A percentile compares a stretch with the other conserved stretches of the same genome.
Evolutionary conservation across 1,139 yeast genomes (phyloP).

Genomic region (Taphrina confusa): DNA sequence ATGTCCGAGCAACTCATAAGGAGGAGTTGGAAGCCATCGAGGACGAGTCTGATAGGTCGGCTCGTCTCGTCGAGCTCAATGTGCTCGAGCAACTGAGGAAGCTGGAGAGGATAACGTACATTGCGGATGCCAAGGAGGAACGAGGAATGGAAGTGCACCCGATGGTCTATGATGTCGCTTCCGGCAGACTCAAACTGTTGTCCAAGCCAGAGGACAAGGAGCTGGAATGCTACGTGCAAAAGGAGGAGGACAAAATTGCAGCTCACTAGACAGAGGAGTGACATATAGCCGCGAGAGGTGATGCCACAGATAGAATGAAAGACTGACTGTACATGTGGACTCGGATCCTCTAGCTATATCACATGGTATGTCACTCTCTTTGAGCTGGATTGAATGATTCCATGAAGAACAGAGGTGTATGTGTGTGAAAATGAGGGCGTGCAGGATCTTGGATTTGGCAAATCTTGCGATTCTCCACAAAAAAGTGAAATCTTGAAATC

Average conservation of each 20-base stretch:
- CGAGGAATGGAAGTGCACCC: constrained; percentile 90
- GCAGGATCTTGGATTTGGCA: too few relatives aligned
- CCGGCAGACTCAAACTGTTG: constrained; percentile 62
- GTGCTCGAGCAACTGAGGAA: constrained; percentile 62
- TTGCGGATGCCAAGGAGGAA: constrained; percentile 65
- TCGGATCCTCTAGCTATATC: too few relatives aligned
- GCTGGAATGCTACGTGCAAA: constrained; percentile 36
- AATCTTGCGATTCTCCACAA: too few relatives aligned
- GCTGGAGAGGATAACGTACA: constrained; percentile 70
- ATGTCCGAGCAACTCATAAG: constrained; percentile 61
- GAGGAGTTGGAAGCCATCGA: constrained; percentile 48
- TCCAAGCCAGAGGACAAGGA: constrained; percentile 48
- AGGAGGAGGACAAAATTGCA: neutral
- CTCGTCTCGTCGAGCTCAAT: constrained; percentile 74
- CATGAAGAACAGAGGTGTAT: too few relatives aligned
- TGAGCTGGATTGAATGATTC: too few relatives aligned
- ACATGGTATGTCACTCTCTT: too few relatives aligned
- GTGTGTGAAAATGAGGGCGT: too few relatives aligned
- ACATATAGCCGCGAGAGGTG: too few relatives aligned
- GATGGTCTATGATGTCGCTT: constrained; percentile 77
- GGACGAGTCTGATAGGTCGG: constrained; percentile 56
- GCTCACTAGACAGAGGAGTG: constrained; percentile 14
- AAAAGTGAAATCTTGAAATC: too few relatives aligned
- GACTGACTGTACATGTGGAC: too few relatives aligned
- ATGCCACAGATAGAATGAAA: too few relatives aligned